Evolutionary conservation across 2,329 filamentous ascomycete species (phyloP), one percentile per base, ranked within the genome.

Genomic region (Aspergillus proliferans): DNA sequence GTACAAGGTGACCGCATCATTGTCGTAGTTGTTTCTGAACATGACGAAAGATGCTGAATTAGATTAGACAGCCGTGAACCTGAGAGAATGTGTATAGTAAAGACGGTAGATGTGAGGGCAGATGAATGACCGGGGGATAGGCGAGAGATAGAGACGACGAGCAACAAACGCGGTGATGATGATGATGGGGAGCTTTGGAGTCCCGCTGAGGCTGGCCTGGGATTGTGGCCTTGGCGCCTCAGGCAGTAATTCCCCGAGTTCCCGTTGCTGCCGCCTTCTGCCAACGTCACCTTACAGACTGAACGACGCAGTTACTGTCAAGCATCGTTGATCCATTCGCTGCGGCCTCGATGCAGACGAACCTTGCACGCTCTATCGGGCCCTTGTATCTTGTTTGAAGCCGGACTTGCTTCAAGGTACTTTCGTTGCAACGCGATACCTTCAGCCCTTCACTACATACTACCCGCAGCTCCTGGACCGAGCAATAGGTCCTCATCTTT

Each of bases 21-120:
- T 98, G 79, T 98, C 93, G 81, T 98, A 98, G 76, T 97, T 97
- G 81, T 98, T 98, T 76, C 93, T 84, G 78, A 98, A 98, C 93
- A 98, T 97, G 67, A 46, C 51, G 52, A 41, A 28, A 22, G 48
- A 46, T 43, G 19, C n/a, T 38, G 19, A 22, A 19, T 14, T 19
- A 40, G 1, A 12, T 21, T 12, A 40, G 38, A 40, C 10, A 21
- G 19, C 18, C 4, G 18, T 19, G 34, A 15, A 30, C 10, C 4
- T 30, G 26, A 40, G 6, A 40, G 4, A 22, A 4, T 36, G 14
- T 36, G 6, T 14, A 6, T 36, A n/a, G 34, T 18, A 36, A 18
- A 6, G n/a, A 36, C n/a, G 3, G 15, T 18, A 36, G 34, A 30
- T 12, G n/a, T 7, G 34, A 36, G 34, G 34, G 8, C 15, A 15